Conservation (phyloP, 2,329 filamentous ascomycete species). For the Aureobasidium sp. region DNA sequence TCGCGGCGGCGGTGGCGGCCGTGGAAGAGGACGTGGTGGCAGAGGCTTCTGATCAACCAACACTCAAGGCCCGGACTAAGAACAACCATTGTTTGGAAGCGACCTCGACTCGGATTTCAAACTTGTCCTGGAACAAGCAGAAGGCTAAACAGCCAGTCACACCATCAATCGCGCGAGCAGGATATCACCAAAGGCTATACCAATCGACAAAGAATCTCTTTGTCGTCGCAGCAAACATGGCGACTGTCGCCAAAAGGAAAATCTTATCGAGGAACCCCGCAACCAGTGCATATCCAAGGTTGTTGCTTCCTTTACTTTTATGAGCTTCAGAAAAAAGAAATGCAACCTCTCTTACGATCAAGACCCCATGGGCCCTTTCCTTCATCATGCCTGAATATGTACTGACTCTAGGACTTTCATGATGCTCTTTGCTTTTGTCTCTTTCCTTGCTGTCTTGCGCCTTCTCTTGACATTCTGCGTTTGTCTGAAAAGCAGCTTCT, state of each 20-base stretch:
- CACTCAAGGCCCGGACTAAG: neutral
- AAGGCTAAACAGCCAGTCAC: neutral
- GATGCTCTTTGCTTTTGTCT: too few relatives aligned
- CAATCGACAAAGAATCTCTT: neutral
- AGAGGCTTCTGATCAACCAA: slow-evolving; percentile 15
- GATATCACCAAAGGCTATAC: neutral
- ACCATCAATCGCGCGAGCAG: neutral
- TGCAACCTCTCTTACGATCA: neutral
- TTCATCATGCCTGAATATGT: neutral
- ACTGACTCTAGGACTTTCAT: neutral
- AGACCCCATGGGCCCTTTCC: neutral
- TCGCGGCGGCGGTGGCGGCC: slow-evolving; percentile 13
- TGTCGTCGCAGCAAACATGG: neutral
- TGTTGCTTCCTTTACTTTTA: neutral
- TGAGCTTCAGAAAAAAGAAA: slow-evolving; percentile 7
- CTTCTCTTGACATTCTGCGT: too few relatives aligned
- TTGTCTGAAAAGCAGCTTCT: too few relatives aligned
- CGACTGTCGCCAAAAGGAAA: neutral
- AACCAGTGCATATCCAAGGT: neutral
- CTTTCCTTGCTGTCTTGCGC: too few relatives aligned
- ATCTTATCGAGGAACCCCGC: neutral
- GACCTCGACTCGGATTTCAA: neutral
- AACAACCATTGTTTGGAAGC: neutral
- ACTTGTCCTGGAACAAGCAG: neutral
- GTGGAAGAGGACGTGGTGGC: slow-evolving; percentile 29